Evolutionary conservation across 2,329 filamentous ascomycete species (phyloP).

Genomic region (Penicillium sp.): DNA sequence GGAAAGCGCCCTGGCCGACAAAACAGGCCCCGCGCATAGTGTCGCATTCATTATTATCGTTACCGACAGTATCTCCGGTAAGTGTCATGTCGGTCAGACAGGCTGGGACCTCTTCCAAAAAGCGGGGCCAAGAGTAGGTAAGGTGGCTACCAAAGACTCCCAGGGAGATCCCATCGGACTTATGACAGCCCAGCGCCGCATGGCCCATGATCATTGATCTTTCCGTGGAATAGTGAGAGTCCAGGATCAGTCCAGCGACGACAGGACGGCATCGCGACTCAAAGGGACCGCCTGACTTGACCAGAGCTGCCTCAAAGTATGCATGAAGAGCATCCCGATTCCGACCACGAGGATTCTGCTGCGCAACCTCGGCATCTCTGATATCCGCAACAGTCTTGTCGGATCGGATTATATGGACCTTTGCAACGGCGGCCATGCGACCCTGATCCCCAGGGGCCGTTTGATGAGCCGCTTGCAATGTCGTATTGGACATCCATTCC

Average conservation of each 20-base stretch:
- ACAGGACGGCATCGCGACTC: slow-evolving; percentile 13
- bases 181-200: slow-evolving; percentile 22
- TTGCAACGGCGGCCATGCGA: slow-evolving; percentile 9
- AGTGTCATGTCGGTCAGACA: slow-evolving; percentile 34
- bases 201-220: slow-evolving; percentile 21
- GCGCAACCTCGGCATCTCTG: slow-evolving; percentile 17
- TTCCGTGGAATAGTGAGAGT: slow-evolving; percentile 18
- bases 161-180: slow-evolving; percentile 17
- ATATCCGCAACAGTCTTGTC: slow-evolving; percentile 20
- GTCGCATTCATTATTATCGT: slow-evolving; percentile 46
- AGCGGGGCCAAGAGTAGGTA: slow-evolving; percentile 25
- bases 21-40: slow-evolving; percentile 50
- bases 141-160: slow-evolving; percentile 26
- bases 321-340: slow-evolving; percentile 13
- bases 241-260: slow-evolving; percentile 22
- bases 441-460: background rate
- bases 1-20: slow-evolving; percentile 39
- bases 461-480: slow-evolving; percentile 4
- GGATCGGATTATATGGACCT: slow-evolving; percentile 19
- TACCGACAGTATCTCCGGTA: slow-evolving; percentile 42
- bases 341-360: slow-evolving; percentile 15
- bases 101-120: slow-evolving; percentile 22
- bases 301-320: slow-evolving; percentile 18
- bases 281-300: slow-evolving; percentile 13
- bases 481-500: slow-evolving; percentile 18